phyloP scores from a whole-genome alignment of 2,329 filamentous ascomycete genomes.

The Cladophialophora exuberans region DNA sequence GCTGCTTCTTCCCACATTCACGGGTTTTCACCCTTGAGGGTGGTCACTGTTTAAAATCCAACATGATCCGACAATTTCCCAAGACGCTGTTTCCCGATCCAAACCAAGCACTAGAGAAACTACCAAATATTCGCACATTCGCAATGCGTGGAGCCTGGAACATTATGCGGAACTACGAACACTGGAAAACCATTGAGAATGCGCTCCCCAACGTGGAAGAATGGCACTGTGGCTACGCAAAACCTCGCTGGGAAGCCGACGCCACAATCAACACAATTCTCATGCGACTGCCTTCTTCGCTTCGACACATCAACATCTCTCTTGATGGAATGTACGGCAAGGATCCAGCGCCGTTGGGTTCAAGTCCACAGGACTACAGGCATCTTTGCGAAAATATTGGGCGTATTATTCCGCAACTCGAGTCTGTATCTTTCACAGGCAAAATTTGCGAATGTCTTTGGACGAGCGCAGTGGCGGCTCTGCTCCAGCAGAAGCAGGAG shows the following conservation, averaged over 20 bases:
- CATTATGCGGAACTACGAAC: slow-evolving; percentile 64
- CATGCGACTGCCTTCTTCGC: slow-evolving; percentile 57
- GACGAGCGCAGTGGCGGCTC: slow-evolving; percentile 57
- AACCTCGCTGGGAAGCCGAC: slow-evolving; percentile 74
- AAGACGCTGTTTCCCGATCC: slow-evolving; percentile 36
- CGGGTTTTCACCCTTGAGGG: slow-evolving; percentile 73
- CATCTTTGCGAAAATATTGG: slow-evolving; percentile 71
- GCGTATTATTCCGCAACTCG: slow-evolving; percentile 61
- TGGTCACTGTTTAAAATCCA: slow-evolving; percentile 76
- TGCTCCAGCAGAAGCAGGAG: slow-evolving; percentile 47
- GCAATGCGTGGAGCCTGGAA: slow-evolving; percentile 80
- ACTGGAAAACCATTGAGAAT: slow-evolving; percentile 64
- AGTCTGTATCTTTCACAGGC: slow-evolving; percentile 73
- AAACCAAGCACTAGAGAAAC: slow-evolving; percentile 45
- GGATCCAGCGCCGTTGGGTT: slow-evolving; percentile 52
- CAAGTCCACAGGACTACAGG: slow-evolving; percentile 32
- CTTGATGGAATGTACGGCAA: slow-evolving; percentile 73
- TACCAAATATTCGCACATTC: slow-evolving; percentile 65
- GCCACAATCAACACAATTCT: slow-evolving; percentile 69
- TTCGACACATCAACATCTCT: slow-evolving; percentile 68
- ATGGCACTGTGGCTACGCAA: slow-evolving; percentile 62
- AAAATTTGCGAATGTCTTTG: slow-evolving; percentile 73
- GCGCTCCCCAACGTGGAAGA: slow-evolving; percentile 68
- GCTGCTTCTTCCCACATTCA: slow-evolving; percentile 61
- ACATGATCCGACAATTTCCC: slow-evolving; percentile 65